phyloP scores from a whole-genome alignment of 2,329 filamentous ascomycete species.

The Botrytis sinoallii region DNA sequence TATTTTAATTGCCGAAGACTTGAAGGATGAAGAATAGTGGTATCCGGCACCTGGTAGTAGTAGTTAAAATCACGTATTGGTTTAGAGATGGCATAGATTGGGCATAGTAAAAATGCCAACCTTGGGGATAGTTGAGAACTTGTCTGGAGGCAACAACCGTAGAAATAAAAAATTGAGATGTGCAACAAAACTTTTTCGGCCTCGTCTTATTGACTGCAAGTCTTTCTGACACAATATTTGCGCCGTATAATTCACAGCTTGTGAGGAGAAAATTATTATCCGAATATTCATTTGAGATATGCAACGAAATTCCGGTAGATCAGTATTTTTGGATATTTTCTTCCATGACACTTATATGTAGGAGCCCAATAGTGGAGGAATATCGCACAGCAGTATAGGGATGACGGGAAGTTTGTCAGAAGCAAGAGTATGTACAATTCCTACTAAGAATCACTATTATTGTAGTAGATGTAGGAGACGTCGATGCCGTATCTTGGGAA shows the following conservation, averaged over 20 bases:
- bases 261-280: not conserved
- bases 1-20: not conserved
- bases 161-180: not conserved
- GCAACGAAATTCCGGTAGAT: not conserved
- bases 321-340: too few species aligned
- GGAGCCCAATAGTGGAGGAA: not conserved
- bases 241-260: too few species aligned
- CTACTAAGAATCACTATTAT: not conserved
- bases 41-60: not conserved
- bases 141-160: not conserved
- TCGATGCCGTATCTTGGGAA: not conserved
- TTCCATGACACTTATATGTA: not conserved
- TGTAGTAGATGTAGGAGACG: not conserved
- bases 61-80: not conserved
- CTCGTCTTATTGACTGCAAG: too few species aligned
- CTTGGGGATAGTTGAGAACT: not conserved
- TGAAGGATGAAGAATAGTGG: not conserved
- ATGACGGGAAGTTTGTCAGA: not conserved
- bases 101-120: not conserved
- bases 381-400: not conserved
- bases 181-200: not conserved
- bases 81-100: not conserved
- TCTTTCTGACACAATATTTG: not conserved
- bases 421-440: not conserved
- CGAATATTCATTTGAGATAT: not conserved